A percentile compares a stretch with the other conserved stretches of the same genome.
Evolutionary conservation across 495 filamentous ascomycete genomes (phyloP).

Genomic region (Viridothelium virens): DNA sequence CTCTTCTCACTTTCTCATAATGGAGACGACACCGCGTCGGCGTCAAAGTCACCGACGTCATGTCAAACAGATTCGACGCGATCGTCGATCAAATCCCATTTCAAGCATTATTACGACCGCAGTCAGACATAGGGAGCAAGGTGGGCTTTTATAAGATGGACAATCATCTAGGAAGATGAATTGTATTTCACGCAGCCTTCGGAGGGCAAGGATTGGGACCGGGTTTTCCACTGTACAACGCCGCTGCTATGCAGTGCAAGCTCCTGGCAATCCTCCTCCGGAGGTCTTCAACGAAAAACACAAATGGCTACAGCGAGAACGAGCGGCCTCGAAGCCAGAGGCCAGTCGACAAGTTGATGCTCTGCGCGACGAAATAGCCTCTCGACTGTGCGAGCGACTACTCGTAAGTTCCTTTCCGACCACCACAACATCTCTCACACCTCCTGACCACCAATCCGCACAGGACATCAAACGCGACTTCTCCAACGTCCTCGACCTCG

Average conservation of each 20-base stretch:
- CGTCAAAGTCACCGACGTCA: background rate
- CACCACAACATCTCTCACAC: background rate
- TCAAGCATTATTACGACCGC: too few relatives aligned
- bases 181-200: background rate
- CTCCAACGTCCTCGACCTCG: constrained; percentile 80
- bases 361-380: constrained; percentile 83
- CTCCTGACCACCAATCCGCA: constrained; percentile 13
- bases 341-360: constrained; percentile 76
- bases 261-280: constrained; percentile 63
- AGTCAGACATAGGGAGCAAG: too few relatives aligned
- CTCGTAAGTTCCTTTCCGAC: constrained; percentile 46
- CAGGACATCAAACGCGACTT: constrained; percentile 89
- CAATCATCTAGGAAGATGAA: background rate
- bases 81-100: too few relatives aligned
- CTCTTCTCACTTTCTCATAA: background rate
- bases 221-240: constrained; percentile 2
- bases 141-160: background rate
- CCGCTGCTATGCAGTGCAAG: constrained; percentile 65
- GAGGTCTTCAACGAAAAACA: constrained; percentile 84
- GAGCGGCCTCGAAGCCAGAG: constrained; percentile 64
- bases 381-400: constrained; percentile 75
- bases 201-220: background rate
- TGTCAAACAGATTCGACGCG: background rate
- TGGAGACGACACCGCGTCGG: background rate
- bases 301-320: constrained; percentile 87